A percentile compares a stretch with the other conserved stretches of the same genome.
Conservation (phyloP, 306 rosid species). For the Cucurbita moschata region DNA sequence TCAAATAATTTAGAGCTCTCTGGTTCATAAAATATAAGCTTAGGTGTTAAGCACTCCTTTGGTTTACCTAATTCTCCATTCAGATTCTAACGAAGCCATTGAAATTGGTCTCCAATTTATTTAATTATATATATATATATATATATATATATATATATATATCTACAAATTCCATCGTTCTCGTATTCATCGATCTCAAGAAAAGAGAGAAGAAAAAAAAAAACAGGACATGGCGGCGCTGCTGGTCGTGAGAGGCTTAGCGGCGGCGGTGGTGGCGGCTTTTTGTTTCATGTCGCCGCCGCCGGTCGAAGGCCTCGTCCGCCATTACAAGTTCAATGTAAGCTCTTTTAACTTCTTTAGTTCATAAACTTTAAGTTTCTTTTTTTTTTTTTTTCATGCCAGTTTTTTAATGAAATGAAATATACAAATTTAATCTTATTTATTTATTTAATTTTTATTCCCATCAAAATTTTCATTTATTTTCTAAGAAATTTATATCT, state of each 20-base stretch:
- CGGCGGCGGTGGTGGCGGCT: neutral
- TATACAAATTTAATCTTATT: too few species aligned
- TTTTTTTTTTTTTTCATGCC: too few species aligned
- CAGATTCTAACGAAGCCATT: neutral
- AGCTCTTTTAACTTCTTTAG: neutral
- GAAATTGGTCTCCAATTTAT: neutral
- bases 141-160: neutral
- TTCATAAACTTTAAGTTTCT: neutral
- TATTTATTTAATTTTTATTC: too few species aligned
- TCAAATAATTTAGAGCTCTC: too few species aligned
- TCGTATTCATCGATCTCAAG: neutral
- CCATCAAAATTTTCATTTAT: too few species aligned
- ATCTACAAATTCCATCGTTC: neutral
- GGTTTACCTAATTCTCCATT: neutral
- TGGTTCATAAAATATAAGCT: neutral
- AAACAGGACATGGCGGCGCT: neutral
- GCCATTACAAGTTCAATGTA: constrained; percentile 41
- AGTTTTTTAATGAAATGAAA: too few species aligned
- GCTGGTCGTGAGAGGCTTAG: neutral
- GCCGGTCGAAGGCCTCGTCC: constrained; percentile 26
- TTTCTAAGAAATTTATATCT: too few species aligned
- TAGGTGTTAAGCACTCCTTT: neutral
- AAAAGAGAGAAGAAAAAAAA: neutral
- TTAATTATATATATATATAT: neutral
- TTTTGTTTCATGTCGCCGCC: constrained; percentile 12